A percentile compares a stretch with the other conserved stretches of the same genome.
phyloP scores from a whole-genome alignment of 2,329 filamentous ascomycete genomes.

The Pseudogymnoascus sp. region DNA sequence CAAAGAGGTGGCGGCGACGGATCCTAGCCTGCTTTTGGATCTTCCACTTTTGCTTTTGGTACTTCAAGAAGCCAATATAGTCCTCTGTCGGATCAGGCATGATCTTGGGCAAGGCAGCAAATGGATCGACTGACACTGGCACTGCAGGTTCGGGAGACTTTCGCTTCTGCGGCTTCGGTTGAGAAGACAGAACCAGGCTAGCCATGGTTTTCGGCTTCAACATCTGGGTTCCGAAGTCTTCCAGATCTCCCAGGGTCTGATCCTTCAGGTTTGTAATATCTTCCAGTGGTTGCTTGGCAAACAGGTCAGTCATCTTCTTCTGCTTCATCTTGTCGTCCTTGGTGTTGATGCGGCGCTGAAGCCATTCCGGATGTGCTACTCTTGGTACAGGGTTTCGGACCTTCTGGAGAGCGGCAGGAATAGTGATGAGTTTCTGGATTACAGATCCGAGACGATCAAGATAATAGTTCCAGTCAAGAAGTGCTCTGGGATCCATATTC shows the following conservation, averaged over 20 bases:
- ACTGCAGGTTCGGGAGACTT: constrained; percentile 61
- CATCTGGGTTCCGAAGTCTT: constrained; percentile 69
- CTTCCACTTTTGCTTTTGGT: constrained; percentile 99
- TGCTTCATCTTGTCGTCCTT: constrained; percentile 98
- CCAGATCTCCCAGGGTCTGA: constrained; percentile 57
- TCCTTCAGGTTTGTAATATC: constrained; percentile 62
- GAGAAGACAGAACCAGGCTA: constrained; percentile 39
- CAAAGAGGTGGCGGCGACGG: constrained; percentile 83
- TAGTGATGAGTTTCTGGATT: constrained; percentile 98
- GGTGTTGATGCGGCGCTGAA: constrained; percentile 84
- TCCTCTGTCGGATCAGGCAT: constrained; percentile 83
- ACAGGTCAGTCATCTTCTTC: constrained; percentile 95
- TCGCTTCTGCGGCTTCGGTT: constrained; percentile 57
- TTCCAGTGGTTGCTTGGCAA: constrained; percentile 63
- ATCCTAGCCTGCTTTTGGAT: constrained; percentile 86
- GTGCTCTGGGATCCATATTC: constrained; percentile 79
- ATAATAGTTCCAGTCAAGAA: constrained; percentile 98
- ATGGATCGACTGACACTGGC: constrained; percentile 64
- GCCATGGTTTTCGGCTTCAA: constrained; percentile 55
- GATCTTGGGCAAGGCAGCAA: constrained; percentile 68
- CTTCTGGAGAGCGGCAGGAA: constrained; percentile 92
- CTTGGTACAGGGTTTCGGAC: constrained; percentile 89
- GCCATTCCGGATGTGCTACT: constrained; percentile 92
- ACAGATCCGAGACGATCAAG: constrained; percentile 91
- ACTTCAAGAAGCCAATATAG: constrained; percentile 80